A percentile compares a stretch with the other conserved stretches of the same genome.
Evolutionary conservation across 495 filamentous ascomycete genomes (phyloP).

Genomic region (Xylaria sp.): DNA sequence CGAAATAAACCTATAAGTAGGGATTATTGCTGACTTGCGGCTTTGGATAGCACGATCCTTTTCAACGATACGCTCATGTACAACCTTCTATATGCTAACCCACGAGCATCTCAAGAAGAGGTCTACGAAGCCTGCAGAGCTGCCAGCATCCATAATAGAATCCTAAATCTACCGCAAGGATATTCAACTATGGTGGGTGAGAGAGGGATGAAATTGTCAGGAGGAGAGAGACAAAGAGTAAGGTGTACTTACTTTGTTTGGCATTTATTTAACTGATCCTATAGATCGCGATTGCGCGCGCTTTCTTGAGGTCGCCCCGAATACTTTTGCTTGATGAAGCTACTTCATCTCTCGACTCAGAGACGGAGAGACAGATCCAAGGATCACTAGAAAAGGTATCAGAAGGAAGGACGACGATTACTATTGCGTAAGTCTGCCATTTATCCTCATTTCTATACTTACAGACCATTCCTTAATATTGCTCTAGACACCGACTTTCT

Average conservation of each 20-base stretch:
- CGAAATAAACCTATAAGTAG: background rate
- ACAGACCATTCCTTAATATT: background rate
- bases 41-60: background rate
- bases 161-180: slow-evolving; percentile 64
- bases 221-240: slow-evolving; percentile 75
- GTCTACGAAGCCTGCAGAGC: slow-evolving; percentile 77
- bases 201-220: slow-evolving; percentile 77
- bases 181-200: slow-evolving; percentile 74
- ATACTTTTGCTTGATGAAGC: slow-evolving; percentile 46
- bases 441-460: background rate
- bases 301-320: slow-evolving; percentile 38
- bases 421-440: slow-evolving; percentile 39
- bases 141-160: slow-evolving; percentile 84
- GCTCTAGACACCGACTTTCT: slow-evolving; percentile 68
- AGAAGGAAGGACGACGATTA: slow-evolving; percentile 70
- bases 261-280: background rate
- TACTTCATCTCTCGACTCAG: slow-evolving; percentile 44
- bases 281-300: slow-evolving; percentile 7
- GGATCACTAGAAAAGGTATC: slow-evolving; percentile 41
- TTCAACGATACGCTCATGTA: slow-evolving; percentile 74
- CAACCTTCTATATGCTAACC: slow-evolving; percentile 83
- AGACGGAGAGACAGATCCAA: slow-evolving; percentile 85
- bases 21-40: background rate
- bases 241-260: background rate
- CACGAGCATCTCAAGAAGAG: slow-evolving; percentile 71